Evolutionary conservation across 2,329 filamentous ascomycete genomes (phyloP).

Genomic region (Cordyceps javanica): DNA sequence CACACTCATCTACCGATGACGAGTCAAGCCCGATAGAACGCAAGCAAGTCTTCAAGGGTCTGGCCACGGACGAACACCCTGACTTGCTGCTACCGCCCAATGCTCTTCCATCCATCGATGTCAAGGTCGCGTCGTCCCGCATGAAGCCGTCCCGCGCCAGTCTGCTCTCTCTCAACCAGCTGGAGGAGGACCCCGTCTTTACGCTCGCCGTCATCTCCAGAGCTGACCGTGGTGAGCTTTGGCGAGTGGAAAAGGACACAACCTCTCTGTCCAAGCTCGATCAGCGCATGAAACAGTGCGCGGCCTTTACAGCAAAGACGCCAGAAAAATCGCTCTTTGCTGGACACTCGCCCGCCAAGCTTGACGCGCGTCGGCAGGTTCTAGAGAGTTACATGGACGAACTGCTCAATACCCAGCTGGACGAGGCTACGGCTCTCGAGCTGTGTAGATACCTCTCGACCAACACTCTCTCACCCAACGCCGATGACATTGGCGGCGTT

Average conservation of each 20-base stretch:
- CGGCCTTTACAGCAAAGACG: slow-evolving; percentile 66
- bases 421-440: slow-evolving; percentile 68
- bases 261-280: slow-evolving; percentile 76
- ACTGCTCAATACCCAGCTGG: slow-evolving; percentile 75
- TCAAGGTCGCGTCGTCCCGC: slow-evolving; percentile 89
- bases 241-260: slow-evolving; percentile 91
- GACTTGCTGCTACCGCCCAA: slow-evolving; percentile 82
- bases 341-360: slow-evolving; percentile 87
- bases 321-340: slow-evolving; percentile 84
- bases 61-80: slow-evolving; percentile 81
- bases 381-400: slow-evolving; percentile 82
- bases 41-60: slow-evolving; percentile 62
- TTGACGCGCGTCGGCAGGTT: slow-evolving; percentile 77
- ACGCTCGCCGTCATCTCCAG: slow-evolving; percentile 80
- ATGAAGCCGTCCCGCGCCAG: slow-evolving; percentile 87
- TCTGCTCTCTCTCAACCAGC: slow-evolving; percentile 68
- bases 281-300: slow-evolving; percentile 67
- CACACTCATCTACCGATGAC: slow-evolving; percentile 18
- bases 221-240: slow-evolving; percentile 70
- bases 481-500: slow-evolving; percentile 43
- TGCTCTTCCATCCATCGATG: slow-evolving; percentile 75
- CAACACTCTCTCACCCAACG: slow-evolving; percentile 55
- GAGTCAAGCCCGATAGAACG: slow-evolving; percentile 36
- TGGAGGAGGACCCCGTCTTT: slow-evolving; percentile 91
- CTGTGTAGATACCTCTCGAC: slow-evolving; percentile 83